Percentiles rank a stretch among this genome's conserved stretches.
Evolutionary conservation across 768 basidiomycete species (phyloP).

Genomic region (Tulasnella sp.): DNA sequence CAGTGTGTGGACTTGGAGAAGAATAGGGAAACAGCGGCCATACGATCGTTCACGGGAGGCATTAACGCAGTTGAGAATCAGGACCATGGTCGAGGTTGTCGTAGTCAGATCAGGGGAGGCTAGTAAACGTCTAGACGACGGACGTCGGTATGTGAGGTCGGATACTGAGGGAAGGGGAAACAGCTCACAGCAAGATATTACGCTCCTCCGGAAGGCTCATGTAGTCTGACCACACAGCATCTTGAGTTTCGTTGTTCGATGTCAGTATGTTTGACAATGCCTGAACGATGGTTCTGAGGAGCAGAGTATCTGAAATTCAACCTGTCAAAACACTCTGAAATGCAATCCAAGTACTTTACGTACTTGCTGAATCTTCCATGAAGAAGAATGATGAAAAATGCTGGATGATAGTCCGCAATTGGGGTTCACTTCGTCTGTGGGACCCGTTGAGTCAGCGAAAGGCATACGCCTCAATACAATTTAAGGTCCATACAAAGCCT

Average conservation of each 20-base stretch:
- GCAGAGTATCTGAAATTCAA: constrained; percentile 44
- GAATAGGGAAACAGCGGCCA: constrained; percentile 16
- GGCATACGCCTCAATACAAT: constrained; percentile 9
- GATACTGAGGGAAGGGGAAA: constrained; percentile 40
- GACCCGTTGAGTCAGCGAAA: background rate
- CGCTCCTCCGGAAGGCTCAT: constrained; percentile 63
- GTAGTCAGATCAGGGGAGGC: constrained; percentile 57
- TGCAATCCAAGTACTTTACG: constrained; percentile 24
- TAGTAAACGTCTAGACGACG: constrained; percentile 38
- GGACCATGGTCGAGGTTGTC: constrained; percentile 53
- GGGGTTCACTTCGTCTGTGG: constrained; percentile 58
- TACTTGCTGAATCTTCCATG: constrained; percentile 54
- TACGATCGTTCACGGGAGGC: constrained; percentile 50
- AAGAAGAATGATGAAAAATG: constrained; percentile 70
- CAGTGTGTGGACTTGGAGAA: constrained; percentile 24
- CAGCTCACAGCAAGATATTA: constrained; percentile 61
- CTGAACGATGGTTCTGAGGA: constrained; percentile 59
- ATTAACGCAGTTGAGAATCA: constrained; percentile 57
- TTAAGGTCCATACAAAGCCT: constrained; percentile 53
- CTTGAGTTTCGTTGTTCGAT: constrained; percentile 50
- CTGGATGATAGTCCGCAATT: constrained; percentile 58
- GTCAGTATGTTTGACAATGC: constrained; percentile 80
- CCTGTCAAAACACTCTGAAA: background rate
- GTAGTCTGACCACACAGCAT: constrained; percentile 56
- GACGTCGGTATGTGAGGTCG: background rate